These are phyloP conservation scores for Rubus parviflorus DNA, from an alignment of 306 rosid species.

Conservation along the genomic window DNA sequence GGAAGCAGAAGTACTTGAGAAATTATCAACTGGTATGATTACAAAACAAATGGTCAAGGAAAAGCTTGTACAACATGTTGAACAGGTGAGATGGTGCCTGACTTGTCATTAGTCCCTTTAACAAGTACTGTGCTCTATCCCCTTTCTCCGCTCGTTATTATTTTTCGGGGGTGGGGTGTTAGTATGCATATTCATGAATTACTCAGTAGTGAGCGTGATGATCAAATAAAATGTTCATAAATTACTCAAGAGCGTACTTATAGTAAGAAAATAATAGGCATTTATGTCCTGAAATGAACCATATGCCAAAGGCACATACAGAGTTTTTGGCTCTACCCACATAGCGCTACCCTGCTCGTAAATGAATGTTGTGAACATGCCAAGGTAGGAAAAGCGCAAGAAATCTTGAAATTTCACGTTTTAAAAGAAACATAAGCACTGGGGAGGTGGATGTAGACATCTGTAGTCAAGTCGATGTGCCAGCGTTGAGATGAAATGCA, in stretches of 20 bases:
- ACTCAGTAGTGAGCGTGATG: not conserved
- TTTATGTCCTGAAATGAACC: not conserved
- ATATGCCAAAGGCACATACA: not conserved
- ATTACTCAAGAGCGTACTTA: not conserved
- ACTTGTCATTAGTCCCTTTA: not conserved
- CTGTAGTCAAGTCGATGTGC: not conserved
- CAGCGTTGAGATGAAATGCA: not conserved
- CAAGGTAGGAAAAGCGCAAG: not conserved
- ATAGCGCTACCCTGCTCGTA: not conserved
- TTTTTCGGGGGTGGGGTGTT: not conserved
- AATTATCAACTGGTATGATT: constrained; percentile 56
- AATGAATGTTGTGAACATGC: not conserved
- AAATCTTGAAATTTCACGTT: not conserved
- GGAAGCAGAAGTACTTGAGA: constrained; percentile 56
- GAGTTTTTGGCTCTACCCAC: not conserved
- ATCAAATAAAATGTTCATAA: not conserved
- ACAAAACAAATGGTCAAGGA: constrained; percentile 74
- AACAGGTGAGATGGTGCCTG: constrained; percentile 57
- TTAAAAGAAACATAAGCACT: not conserved
- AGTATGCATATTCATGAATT: not conserved
- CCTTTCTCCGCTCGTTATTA: not conserved
- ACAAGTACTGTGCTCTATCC: not conserved
- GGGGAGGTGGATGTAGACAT: not conserved
- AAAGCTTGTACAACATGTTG: constrained; percentile 87
- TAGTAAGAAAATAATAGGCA: not conserved